Conservation (phyloP, 306 rosid genomes). For the Rubus parviflorus region DNA sequence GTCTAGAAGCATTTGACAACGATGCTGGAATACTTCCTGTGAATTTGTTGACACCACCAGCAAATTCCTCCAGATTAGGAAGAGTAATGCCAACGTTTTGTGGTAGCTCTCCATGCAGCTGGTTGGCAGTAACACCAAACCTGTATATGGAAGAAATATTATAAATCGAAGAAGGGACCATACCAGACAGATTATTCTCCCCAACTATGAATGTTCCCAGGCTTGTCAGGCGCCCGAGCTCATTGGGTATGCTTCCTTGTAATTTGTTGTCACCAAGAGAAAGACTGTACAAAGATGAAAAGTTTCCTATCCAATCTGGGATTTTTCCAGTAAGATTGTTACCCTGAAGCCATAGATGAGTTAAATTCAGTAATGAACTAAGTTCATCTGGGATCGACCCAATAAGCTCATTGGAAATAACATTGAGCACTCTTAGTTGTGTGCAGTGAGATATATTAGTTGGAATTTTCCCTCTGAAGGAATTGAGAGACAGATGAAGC, state of each 20-base stretch:
- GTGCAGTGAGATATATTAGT: conserved; percentile 34
- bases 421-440: background rate
- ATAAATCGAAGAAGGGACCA: conserved; percentile 34
- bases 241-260: conserved; percentile 43
- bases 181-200: conserved; percentile 40
- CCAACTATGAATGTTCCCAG: conserved; percentile 8
- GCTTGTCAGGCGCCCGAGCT: conserved; percentile 33
- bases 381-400: conserved; percentile 29
- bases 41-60: conserved; percentile 36
- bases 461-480: conserved; percentile 37
- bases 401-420: background rate
- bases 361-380: conserved; percentile 10
- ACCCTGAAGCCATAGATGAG: background rate
- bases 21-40: conserved; percentile 47
- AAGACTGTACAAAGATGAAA: conserved; percentile 30
- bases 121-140: conserved; percentile 29
- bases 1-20: conserved; percentile 43
- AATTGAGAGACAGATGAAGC: conserved; percentile 22
- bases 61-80: conserved; percentile 40
- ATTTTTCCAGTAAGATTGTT: conserved; percentile 47
- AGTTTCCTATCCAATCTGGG: conserved; percentile 51
- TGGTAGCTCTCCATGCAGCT: conserved; percentile 45
- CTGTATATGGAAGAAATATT: conserved; percentile 39
- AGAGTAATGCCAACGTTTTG: conserved; percentile 44
- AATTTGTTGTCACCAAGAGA: conserved; percentile 22